Percentiles rank a stretch among this genome's conserved stretches.
Evolutionary conservation across 345 rosid species (phyloP).

Genomic region (Draba incana): DNA sequence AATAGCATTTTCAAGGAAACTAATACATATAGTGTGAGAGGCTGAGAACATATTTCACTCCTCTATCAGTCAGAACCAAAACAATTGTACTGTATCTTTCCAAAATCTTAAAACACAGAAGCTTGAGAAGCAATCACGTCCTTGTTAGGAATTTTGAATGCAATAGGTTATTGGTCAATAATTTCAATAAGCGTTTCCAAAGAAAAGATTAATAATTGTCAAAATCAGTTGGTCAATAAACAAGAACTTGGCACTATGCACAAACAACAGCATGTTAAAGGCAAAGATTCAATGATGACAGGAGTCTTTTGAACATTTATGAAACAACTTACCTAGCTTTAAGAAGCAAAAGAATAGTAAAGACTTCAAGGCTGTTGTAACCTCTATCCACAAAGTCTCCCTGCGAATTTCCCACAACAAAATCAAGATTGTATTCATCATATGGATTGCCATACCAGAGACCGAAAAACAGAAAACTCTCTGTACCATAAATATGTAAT

Average conservation of each 20-base stretch:
- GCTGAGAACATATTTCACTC: neutral
- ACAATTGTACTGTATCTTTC: neutral
- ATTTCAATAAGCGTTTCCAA: neutral
- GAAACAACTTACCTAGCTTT: conserved; percentile 71
- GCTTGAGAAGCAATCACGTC: conserved; percentile 4
- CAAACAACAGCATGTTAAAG: neutral
- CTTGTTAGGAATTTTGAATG: neutral
- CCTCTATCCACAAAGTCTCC: conserved; percentile 96
- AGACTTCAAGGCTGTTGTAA: conserved; percentile 95
- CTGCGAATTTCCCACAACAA: conserved; percentile 45
- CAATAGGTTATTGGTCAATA: neutral
- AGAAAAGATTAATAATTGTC: neutral
- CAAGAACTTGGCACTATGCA: conserved; percentile 4
- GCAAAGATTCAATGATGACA: conserved; percentile 7
- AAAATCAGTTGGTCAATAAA: conserved; percentile 1
- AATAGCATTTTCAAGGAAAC: neutral
- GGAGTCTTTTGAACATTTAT: neutral
- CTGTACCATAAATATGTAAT: conserved; percentile 91
- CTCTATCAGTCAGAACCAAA: neutral
- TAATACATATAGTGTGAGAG: neutral
- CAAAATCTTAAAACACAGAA: conserved; percentile 1
- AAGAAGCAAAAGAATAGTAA: conserved; percentile 87
- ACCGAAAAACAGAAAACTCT: neutral
- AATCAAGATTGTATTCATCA: neutral
- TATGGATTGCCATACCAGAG: neutral